Evolutionary conservation across 768 basidiomycete species (phyloP).

Genomic region (Phanerodontia chrysosporium): DNA sequence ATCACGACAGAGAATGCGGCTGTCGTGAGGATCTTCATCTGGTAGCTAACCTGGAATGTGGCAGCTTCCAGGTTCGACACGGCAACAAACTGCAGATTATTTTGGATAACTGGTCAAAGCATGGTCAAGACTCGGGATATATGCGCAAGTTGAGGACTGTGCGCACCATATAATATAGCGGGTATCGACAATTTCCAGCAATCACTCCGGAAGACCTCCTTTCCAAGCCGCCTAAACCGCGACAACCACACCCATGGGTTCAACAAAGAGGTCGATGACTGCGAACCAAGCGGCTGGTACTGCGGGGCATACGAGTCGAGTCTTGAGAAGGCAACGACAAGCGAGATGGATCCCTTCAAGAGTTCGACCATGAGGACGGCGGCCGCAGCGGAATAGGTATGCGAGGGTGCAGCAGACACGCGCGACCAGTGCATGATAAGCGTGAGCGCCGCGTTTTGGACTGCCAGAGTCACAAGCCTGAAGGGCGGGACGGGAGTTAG

Average conservation of each 20-base stretch:
- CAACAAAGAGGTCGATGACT: constrained; percentile 32
- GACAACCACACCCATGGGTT: constrained; percentile 28
- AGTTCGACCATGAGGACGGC: constrained; percentile 95
- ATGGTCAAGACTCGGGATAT: background rate
- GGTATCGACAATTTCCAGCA: constrained; percentile 99
- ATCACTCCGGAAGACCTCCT: constrained; percentile 82
- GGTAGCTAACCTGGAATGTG: constrained; percentile 96
- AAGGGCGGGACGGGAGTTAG: constrained; percentile 1
- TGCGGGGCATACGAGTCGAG: constrained; percentile 10
- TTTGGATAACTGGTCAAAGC: constrained; percentile 63
- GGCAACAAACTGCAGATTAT: constrained; percentile 95
- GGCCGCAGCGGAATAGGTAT: constrained; percentile 86
- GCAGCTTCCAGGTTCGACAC: constrained; percentile 93
- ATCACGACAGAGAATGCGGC: constrained; percentile 88
- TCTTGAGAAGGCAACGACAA: constrained; percentile 68
- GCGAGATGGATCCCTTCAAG: constrained; percentile 85
- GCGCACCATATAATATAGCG: constrained; percentile 69
- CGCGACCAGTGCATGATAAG: constrained; percentile 98
- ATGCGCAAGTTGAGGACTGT: background rate
- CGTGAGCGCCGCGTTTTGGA: constrained; percentile 88
- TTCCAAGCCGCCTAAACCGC: constrained; percentile 49
- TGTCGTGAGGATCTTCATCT: constrained; percentile 98
- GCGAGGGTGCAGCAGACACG: constrained; percentile 68
- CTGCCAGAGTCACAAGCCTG: constrained; percentile 36
- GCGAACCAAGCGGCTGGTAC: constrained; percentile 12